These are phyloP conservation scores for Nitzschia sp. DNA, from an alignment of 108 stramenopile genomes.

Conservation along the genomic window DNA sequence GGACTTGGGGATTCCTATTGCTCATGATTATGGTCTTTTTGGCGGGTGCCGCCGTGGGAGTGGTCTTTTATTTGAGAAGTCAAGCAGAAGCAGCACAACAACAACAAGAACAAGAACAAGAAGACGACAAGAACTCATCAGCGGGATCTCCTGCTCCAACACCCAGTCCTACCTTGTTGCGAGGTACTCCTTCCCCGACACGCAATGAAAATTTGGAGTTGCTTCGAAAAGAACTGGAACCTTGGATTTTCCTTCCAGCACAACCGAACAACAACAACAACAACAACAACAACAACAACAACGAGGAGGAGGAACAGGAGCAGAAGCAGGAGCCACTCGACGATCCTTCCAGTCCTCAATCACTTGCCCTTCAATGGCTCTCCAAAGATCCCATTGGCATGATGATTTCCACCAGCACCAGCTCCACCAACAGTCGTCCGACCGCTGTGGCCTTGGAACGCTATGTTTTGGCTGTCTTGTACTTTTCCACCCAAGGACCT, in stretches of 20 bases:
- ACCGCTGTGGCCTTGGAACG: not conserved
- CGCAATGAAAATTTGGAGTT: not conserved
- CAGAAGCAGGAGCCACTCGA: not conserved
- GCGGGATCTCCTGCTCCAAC: not conserved
- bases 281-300: too few relatives aligned
- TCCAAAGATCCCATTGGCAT: not conserved
- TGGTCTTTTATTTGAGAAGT: not conserved
- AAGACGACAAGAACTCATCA: not conserved
- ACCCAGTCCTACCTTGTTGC: not conserved
- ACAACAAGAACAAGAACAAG: not conserved
- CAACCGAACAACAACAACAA: not conserved
- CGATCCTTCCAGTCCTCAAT: not conserved
- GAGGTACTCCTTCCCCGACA: not conserved
- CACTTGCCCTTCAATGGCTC: not conserved
- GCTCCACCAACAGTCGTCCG: not conserved
- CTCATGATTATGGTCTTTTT: not conserved
- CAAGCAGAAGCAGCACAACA: not conserved
- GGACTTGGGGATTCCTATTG: conserved; percentile 2
- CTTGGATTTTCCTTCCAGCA: not conserved
- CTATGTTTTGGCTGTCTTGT: conserved; percentile 9
- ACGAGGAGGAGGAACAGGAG: too few relatives aligned
- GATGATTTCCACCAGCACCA: not conserved
- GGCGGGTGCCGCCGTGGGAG: not conserved
- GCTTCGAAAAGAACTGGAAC: not conserved
- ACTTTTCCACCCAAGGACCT: not conserved